These are phyloP conservation scores for Neurospora sublineolata DNA, from an alignment of 495 filamentous ascomycete species.

Conservation along the genomic window DNA sequence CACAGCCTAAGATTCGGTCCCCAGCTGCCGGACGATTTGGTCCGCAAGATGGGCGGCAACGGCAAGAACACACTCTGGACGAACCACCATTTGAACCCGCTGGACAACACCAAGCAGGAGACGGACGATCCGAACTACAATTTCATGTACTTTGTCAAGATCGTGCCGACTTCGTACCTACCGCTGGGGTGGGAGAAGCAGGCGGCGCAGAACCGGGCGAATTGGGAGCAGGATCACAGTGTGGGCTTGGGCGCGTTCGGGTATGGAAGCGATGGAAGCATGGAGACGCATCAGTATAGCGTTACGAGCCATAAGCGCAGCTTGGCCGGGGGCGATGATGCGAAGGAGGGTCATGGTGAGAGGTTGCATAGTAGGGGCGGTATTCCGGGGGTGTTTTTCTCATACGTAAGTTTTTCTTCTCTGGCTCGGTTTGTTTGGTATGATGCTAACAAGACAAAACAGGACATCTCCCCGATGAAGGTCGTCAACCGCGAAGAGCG, in stretches of 20 bases:
- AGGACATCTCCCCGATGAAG: slow-evolving; percentile 99
- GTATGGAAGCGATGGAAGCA: slow-evolving; percentile 54
- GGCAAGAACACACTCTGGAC: slow-evolving; percentile 51
- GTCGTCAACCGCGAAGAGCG: slow-evolving; percentile 93
- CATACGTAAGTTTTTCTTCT: slow-evolving; percentile 74
- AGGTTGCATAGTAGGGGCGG: slow-evolving; percentile 78
- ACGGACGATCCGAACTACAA: slow-evolving; percentile 79
- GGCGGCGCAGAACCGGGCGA: slow-evolving; percentile 11
- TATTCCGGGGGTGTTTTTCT: slow-evolving; percentile 97
- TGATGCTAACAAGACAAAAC: not conserved
- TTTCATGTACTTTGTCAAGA: slow-evolving; percentile 99
- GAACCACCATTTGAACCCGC: slow-evolving; percentile 81
- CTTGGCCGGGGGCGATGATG: slow-evolving; percentile 67
- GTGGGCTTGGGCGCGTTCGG: slow-evolving; percentile 53
- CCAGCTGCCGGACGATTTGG: slow-evolving; percentile 68
- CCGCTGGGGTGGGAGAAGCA: slow-evolving; percentile 65
- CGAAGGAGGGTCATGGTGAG: slow-evolving; percentile 78
- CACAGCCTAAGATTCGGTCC: slow-evolving; percentile 89
- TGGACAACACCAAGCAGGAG: slow-evolving; percentile 70
- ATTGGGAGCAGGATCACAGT: slow-evolving; percentile 22
- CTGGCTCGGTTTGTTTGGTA: not conserved
- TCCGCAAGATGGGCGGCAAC: slow-evolving; percentile 39
- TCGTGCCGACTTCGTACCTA: slow-evolving; percentile 88
- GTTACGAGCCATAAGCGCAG: slow-evolving; percentile 92
- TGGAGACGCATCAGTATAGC: slow-evolving; percentile 96